A percentile compares a stretch with the other conserved stretches of the same genome.
phyloP scores from a whole-genome alignment of 2,329 filamentous ascomycete genomes.

The Fusarium pininemorale region DNA sequence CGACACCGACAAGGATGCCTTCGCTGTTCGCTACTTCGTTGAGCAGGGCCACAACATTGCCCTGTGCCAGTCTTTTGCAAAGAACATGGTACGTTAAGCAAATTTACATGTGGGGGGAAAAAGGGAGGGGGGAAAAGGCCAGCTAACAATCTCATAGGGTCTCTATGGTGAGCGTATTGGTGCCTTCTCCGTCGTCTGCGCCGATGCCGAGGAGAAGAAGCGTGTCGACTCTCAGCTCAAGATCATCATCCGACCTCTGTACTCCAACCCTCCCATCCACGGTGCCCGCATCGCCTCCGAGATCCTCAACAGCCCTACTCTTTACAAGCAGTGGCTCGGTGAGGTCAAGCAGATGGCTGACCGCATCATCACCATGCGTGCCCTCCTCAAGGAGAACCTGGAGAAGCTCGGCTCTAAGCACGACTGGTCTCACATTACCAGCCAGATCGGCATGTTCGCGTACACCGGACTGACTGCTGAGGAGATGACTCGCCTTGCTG shows the following conservation, averaged over 20 bases:
- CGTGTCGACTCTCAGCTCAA: constrained; percentile 97
- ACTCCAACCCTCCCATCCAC: constrained; percentile 98
- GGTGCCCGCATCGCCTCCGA: constrained; percentile 92
- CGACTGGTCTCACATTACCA: constrained; percentile 99
- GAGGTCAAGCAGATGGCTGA: constrained; percentile 99
- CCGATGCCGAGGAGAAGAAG: constrained; percentile 89
- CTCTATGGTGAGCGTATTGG: constrained; percentile 98
- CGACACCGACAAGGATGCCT: constrained; percentile 91
- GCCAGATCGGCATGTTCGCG: constrained; percentile 99
- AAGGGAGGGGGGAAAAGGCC: not conserved
- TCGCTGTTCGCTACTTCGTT: constrained; percentile 92
- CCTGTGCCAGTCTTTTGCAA: constrained; percentile 94
- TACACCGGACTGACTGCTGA: constrained; percentile 92
- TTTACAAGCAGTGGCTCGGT: constrained; percentile 93
- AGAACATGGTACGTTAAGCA: constrained; percentile 84
- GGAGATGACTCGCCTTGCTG: constrained; percentile 90
- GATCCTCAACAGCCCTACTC: constrained; percentile 84
- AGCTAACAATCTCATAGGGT: constrained; percentile 63
- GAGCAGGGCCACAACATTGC: constrained; percentile 88
- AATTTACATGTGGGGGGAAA: not conserved
- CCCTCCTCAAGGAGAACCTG: constrained; percentile 91
- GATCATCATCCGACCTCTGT: constrained; percentile 94
- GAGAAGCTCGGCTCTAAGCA: constrained; percentile 95
- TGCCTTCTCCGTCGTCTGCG: constrained; percentile 92
- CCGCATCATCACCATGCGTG: constrained; percentile 98